A percentile compares a stretch with the other conserved stretches of the same genome.
phyloP scores from a whole-genome alignment of 2,329 filamentous ascomycete species.

The Colletotrichum tabaci region DNA sequence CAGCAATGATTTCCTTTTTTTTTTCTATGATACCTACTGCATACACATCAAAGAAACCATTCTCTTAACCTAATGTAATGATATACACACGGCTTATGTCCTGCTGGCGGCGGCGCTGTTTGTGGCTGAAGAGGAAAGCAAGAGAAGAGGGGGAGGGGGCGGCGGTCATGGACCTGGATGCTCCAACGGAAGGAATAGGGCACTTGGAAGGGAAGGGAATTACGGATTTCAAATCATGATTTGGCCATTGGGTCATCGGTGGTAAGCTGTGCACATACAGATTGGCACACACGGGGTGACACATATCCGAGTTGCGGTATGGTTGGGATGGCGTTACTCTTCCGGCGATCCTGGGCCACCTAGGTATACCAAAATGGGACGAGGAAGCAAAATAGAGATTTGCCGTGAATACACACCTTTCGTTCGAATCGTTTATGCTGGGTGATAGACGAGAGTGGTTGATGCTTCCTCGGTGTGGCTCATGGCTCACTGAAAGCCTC shows the following conservation, averaged over 20 bases:
- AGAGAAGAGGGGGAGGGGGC: neutral
- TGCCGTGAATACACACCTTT: neutral
- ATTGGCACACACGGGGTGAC: neutral
- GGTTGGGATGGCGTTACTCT: conserved; percentile 8
- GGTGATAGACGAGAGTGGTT: neutral
- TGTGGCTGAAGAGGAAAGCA: conserved; percentile 15
- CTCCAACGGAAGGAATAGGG: conserved; percentile 7
- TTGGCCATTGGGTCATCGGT: neutral
- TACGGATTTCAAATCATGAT: neutral
- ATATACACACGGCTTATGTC: conserved; percentile 38
- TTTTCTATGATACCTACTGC: conserved; percentile 36
- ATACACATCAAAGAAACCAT: conserved; percentile 32
- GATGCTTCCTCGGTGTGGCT: neutral
- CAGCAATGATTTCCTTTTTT: conserved; percentile 28
- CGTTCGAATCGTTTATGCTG: neutral
- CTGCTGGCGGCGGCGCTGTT: conserved; percentile 40
- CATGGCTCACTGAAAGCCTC: neutral
- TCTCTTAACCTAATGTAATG: conserved; percentile 43
- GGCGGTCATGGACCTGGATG: conserved; percentile 19
- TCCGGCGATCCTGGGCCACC: neutral
- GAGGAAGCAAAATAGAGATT: conserved; percentile 12
- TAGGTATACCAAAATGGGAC: neutral
- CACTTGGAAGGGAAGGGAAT: neutral
- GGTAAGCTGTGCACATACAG: neutral
- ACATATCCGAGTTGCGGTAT: neutral